A percentile compares a stretch with the other conserved stretches of the same genome.
Conservation (phyloP, 768 basidiomycete genomes). For the Nidularia pulvinata region DNA sequence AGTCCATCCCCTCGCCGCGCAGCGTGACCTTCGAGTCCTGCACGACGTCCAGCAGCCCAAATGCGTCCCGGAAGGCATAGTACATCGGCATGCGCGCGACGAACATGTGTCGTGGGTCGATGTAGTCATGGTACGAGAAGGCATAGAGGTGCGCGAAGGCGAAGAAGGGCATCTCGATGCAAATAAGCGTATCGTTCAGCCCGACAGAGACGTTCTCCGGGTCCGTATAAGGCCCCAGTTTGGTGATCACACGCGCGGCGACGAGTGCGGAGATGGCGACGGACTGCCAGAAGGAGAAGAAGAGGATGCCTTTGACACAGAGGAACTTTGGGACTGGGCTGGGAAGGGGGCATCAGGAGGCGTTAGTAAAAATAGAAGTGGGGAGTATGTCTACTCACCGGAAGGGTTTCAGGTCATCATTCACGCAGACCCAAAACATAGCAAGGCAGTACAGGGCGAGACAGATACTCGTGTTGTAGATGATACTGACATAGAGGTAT, state of each 20-base stretch:
- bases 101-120: constrained; percentile 54
- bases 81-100: constrained; percentile 90
- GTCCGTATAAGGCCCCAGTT: constrained; percentile 87
- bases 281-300: constrained; percentile 99
- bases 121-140: constrained; percentile 89
- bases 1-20: constrained; percentile 89
- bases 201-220: constrained; percentile 88
- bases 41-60: constrained; percentile 84
- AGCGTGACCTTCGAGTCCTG: constrained; percentile 85
- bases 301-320: constrained; percentile 97
- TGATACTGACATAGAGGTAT: constrained; percentile 87
- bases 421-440: constrained; percentile 95
- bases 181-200: constrained; percentile 89
- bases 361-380: too few species aligned
- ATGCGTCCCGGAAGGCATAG: constrained; percentile 87
- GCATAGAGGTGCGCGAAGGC: constrained; percentile 95
- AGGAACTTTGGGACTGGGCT: constrained; percentile 97
- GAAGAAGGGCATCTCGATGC: constrained; percentile 97
- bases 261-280: constrained; percentile 88
- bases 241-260: constrained; percentile 71
- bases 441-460: constrained; percentile 88
- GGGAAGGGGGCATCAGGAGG: neutral
- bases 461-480: constrained; percentile 85
- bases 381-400: constrained; percentile 41
- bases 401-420: constrained; percentile 87